These are phyloP conservation scores for Boletus rubroflammeus DNA, from an alignment of 768 basidiomycete species.

Conservation along the genomic window DNA sequence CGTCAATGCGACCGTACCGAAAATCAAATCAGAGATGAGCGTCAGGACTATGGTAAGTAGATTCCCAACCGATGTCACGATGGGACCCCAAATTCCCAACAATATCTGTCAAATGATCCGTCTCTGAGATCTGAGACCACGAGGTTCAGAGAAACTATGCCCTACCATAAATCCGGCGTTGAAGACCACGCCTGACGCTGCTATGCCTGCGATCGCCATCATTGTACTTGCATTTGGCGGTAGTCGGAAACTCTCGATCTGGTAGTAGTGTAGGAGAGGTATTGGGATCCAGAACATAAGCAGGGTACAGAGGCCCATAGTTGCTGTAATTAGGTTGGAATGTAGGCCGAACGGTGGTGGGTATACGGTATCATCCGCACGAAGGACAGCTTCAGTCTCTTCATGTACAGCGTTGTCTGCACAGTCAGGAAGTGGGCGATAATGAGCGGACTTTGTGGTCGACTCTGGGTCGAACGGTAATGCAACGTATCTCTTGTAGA, in stretches of 20 bases:
- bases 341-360: slow-evolving; percentile 81
- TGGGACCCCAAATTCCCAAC: slow-evolving; percentile 83
- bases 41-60: slow-evolving; percentile 94
- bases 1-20: slow-evolving; percentile 65
- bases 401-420: slow-evolving; percentile 31
- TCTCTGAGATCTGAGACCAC: slow-evolving; percentile 4
- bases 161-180: slow-evolving; percentile 85
- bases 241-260: slow-evolving; percentile 61
- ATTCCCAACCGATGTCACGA: slow-evolving; percentile 84
- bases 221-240: slow-evolving; percentile 50
- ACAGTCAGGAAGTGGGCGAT: slow-evolving; percentile 42
- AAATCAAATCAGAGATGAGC: slow-evolving; percentile 71
- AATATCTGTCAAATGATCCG: slow-evolving; percentile 49
- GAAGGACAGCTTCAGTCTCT: slow-evolving; percentile 11
- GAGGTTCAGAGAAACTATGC: neutral
- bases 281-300: slow-evolving; percentile 77
- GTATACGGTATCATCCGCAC: slow-evolving; percentile 38
- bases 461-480: slow-evolving; percentile 62
- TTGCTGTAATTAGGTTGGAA: slow-evolving; percentile 75
- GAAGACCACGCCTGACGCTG: slow-evolving; percentile 68
- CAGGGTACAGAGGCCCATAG: slow-evolving; percentile 76
- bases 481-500: slow-evolving; percentile 79
- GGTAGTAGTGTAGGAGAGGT: slow-evolving; percentile 64
- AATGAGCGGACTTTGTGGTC: slow-evolving; percentile 36
- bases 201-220: slow-evolving; percentile 62